Base-by-base conservation (phyloP, 139 green algal genomes). In the Micromonas pusilla region DNA sequence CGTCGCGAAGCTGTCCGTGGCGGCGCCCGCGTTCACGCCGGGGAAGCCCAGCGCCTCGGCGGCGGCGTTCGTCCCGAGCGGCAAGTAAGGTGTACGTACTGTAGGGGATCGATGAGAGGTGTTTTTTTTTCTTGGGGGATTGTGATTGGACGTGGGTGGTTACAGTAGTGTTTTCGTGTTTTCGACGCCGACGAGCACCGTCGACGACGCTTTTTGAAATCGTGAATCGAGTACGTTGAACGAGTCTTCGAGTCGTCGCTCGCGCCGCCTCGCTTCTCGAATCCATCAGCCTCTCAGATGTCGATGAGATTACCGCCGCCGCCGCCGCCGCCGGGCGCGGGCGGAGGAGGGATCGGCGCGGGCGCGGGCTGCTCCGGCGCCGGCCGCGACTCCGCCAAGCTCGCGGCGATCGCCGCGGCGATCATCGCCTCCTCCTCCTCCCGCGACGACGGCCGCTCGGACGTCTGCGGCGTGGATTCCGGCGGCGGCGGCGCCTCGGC, bases 341-440 rank as follows among this genome's bases (percentile, higher is more conserved):
- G 45, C 45, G 9, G 45, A 57, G 45, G 45, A 9, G 45, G 9
- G 9, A 23, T 9, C 45, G 9, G 45, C 45, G 26, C 5, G n/a
- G 62, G 13, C 16, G 62, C 9, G 20, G 62, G 62, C 5, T 9
- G 62, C 62, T 68, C 20, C 26, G 13, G n/a, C 20, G 13, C 62
- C 4, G 13, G 9, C 5, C 62, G 4, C 5, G 4, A 4, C 62
- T 36, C 26, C 16, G 62, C 25, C 28, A 72, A 45, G 28, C 28
- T 52, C 30, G n/a, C 28, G n/a, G 65, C 65, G n/a, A 72, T 72
- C n/a, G 65, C 65, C 33, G 32, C 26, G 28, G 65, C 65, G 33
- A 72, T 72, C 65, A 72, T 72, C 28, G 28, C 28, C 28, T 72
- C 65, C 33, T 72, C 65, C 30, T 72, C 65, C 30, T 16, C 60